Evolutionary conservation across 2,329 filamentous ascomycete species (phyloP).

Genomic region (Dactylellina parvicollis): DNA sequence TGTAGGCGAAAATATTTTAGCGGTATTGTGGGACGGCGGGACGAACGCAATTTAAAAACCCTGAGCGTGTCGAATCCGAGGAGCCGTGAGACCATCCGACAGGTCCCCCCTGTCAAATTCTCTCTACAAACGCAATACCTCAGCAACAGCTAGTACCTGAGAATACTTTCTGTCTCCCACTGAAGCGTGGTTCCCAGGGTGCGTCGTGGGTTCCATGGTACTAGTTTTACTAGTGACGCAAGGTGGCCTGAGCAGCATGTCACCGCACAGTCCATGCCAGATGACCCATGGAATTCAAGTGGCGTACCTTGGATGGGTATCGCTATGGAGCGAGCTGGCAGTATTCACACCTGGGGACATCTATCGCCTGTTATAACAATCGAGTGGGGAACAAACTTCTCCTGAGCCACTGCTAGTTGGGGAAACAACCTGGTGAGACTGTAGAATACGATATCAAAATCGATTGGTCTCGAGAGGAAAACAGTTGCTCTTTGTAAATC

Average conservation of each 20-base stretch:
- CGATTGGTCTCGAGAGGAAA: neutral
- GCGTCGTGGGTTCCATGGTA: slow-evolving; percentile 40
- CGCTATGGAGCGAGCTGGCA: too few relatives aligned
- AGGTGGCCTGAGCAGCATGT: slow-evolving; percentile 26
- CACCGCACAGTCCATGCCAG: slow-evolving; percentile 11
- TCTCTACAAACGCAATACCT: slow-evolving; percentile 5
- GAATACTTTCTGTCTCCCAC: slow-evolving; percentile 15
- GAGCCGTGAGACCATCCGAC: slow-evolving; percentile 18
- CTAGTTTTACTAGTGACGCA: slow-evolving; percentile 27
- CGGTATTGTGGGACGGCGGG: neutral
- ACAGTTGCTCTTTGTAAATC: neutral
- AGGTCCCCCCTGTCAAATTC: slow-evolving; percentile 28
- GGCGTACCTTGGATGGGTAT: neutral
- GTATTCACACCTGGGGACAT: too few relatives aligned
- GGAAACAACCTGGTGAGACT: neutral
- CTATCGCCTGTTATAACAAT: too few relatives aligned
- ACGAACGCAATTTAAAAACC: slow-evolving; percentile 37
- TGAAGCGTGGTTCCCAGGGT: slow-evolving; percentile 27
- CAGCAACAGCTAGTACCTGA: slow-evolving; percentile 10
- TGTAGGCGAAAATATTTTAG: slow-evolving; percentile 27
- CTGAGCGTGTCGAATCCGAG: neutral
- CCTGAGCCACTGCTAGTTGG: too few relatives aligned
- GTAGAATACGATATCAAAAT: slow-evolving; percentile 35
- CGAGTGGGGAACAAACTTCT: too few relatives aligned
- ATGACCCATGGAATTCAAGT: neutral